Evolutionary conservation across 1,139 yeast species (phyloP).

Genomic region (Geotrichum histeridarum): DNA sequence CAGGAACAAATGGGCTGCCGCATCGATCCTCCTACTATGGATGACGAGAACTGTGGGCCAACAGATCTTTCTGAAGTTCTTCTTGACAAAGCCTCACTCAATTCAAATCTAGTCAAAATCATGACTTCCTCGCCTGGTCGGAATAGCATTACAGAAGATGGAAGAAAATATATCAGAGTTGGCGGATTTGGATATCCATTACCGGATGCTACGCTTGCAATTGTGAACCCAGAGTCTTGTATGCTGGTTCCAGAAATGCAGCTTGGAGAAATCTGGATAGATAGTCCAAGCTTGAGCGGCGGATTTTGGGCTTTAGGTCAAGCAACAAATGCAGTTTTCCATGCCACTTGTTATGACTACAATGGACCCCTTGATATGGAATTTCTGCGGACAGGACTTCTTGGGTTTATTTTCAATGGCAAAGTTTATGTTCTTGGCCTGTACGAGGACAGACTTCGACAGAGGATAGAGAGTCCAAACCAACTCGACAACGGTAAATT

Average conservation of each 20-base stretch:
- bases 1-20: slow-evolving; percentile 53
- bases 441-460: slow-evolving; percentile 87
- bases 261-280: slow-evolving; percentile 96
- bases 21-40: slow-evolving; percentile 27
- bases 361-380: slow-evolving; percentile 65
- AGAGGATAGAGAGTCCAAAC: slow-evolving; percentile 38
- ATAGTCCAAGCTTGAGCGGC: slow-evolving; percentile 80
- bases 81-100: slow-evolving; percentile 74
- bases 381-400: slow-evolving; percentile 80
- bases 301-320: slow-evolving; percentile 74
- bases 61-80: slow-evolving; percentile 59
- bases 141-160: slow-evolving; percentile 39
- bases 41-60: slow-evolving; percentile 41
- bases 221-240: slow-evolving; percentile 87
- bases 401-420: slow-evolving; percentile 84
- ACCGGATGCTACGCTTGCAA: slow-evolving; percentile 89
- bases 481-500: slow-evolving; percentile 16
- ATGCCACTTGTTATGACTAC: slow-evolving; percentile 71
- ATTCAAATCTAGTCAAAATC: slow-evolving; percentile 70
- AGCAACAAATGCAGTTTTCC: slow-evolving; percentile 73
- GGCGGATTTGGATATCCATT: slow-evolving; percentile 93
- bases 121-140: slow-evolving; percentile 53
- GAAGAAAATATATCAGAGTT: slow-evolving; percentile 54
- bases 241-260: slow-evolving; percentile 62
- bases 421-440: slow-evolving; percentile 82